Base-by-base conservation (phyloP, 2,329 filamentous ascomycete species). In the Fusarium sp. region DNA sequence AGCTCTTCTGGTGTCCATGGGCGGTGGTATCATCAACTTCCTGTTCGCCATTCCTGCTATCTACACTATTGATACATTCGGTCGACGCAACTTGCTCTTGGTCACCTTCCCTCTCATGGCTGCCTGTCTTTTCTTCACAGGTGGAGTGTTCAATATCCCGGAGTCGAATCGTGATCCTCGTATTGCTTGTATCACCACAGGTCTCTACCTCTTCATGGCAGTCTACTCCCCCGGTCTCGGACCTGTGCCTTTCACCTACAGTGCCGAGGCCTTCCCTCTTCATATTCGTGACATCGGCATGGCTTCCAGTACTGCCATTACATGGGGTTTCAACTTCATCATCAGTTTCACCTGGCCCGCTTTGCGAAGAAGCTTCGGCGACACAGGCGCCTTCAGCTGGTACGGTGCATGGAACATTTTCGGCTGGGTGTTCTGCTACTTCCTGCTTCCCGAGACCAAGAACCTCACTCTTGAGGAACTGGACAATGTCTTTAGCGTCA, bases 41-140 rank as follows among this genome's bases (percentile, higher is more conserved):
- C 53, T 88, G 6, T 87, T 87, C 54, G 85, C 86, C 4, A 84
- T 86, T 61, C 86, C 85, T 0, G 86, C 86, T 4, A 75, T 87
- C 40, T 85, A 83, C 75, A 88, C 86, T 2, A 88, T 88, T 48
- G 86, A 88, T 57, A 88, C 85, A 0, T 87, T 82, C 55, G 86
- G 86, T 1, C 83, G 86, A 23, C 79, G 86, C n/a, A 79, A 83
- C 30, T 74, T 88, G 3, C 78, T 88, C 2, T 74, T 88, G 4
- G 84, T 87, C 65, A 87, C 85, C 3, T 88, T 88, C 73, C 86
- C 85, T 1, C 77, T 86, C 19, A 87, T 88, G 85, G 79, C 84
- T 4, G 79, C 83, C 73, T 86, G 83, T 20, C 73, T 88, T 14
- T 78, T 87, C 32, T 85, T 85, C 21, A 85, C 83, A 4, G 85